A percentile compares a stretch with the other conserved stretches of the same genome.
phyloP scores from a whole-genome alignment of 768 basidiomycete species.

The Xerocomus potaroensis region DNA sequence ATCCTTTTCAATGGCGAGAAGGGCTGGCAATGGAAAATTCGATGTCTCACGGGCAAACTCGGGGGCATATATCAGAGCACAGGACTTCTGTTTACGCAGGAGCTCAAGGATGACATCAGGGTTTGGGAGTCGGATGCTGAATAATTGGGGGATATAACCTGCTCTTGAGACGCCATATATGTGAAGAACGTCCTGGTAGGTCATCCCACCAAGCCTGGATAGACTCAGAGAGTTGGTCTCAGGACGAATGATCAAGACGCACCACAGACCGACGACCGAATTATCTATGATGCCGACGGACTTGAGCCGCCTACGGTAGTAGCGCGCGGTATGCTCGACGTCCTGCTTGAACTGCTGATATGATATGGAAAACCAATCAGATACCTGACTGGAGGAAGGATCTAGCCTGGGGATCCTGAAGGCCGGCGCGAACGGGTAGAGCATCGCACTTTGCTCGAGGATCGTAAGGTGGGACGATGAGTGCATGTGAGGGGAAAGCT shows the following conservation, averaged over 20 bases:
- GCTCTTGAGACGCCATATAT: constrained; percentile 74
- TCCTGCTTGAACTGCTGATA: constrained; percentile 62
- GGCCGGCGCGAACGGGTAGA: constrained; percentile 46
- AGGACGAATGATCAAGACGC: constrained; percentile 21
- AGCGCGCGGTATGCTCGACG: constrained; percentile 59
- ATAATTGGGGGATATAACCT: constrained; percentile 73
- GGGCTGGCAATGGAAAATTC: constrained; percentile 45
- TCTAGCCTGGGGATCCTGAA: constrained; percentile 58
- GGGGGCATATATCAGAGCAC: constrained; percentile 61
- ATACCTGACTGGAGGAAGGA: constrained; percentile 38
- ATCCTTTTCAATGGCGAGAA: constrained; percentile 41
- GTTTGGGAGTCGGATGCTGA: constrained; percentile 74
- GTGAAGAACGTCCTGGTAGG: constrained; percentile 65
- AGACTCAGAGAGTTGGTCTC: constrained; percentile 8
- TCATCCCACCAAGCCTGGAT: constrained; percentile 66
- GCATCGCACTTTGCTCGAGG: constrained; percentile 52
- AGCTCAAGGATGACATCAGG: constrained; percentile 68
- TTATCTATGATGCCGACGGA: constrained; percentile 43
- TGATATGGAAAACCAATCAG: constrained; percentile 57
- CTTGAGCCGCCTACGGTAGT: constrained; percentile 55
- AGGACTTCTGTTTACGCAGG: constrained; percentile 55
- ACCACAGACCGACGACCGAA: constrained; percentile 75
- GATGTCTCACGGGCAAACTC: constrained; percentile 45
- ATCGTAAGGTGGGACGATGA: constrained; percentile 55
- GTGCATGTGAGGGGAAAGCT: constrained; percentile 21